Conservation (phyloP, 164 flowering plant genomes). For the Hamamelis virginiana region DNA sequence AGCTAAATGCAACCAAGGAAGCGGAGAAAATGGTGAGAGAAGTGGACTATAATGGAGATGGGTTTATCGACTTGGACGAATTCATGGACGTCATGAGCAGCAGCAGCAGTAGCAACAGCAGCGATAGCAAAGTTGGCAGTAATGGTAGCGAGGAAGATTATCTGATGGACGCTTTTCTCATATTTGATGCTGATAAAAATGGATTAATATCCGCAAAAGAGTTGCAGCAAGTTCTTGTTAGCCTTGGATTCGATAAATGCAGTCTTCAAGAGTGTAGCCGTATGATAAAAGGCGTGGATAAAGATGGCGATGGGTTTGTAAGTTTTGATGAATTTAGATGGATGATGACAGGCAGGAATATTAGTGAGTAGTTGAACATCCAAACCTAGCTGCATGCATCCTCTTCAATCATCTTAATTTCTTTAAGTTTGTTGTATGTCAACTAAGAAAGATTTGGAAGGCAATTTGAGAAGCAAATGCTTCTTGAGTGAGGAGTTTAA, state of each 20-base stretch:
- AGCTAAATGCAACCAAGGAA: slow-evolving; percentile 40
- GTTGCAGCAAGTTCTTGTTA: slow-evolving; percentile 44
- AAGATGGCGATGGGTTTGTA: slow-evolving; percentile 70
- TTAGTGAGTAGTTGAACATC: too few species aligned
- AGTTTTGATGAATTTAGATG: slow-evolving; percentile 59
- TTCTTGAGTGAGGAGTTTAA: too few species aligned
- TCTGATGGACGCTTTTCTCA: slow-evolving; percentile 54
- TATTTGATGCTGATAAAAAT: slow-evolving; percentile 54
- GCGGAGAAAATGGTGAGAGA: slow-evolving; percentile 55
- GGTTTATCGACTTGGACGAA: slow-evolving; percentile 64
- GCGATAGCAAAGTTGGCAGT: background rate
- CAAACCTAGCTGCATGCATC: too few species aligned
- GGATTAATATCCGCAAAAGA: slow-evolving; percentile 64
- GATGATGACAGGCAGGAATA: slow-evolving; percentile 52
- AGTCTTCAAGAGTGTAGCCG: slow-evolving; percentile 43
- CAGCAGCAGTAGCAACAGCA: too few species aligned
- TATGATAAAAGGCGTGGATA: slow-evolving; percentile 71
- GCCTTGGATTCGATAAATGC: slow-evolving; percentile 45
- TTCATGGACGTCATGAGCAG: slow-evolving; percentile 45
- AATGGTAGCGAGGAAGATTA: slow-evolving; percentile 19
- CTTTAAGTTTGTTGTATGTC: too few species aligned
- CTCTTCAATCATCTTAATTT: too few species aligned
- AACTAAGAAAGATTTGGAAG: too few species aligned
- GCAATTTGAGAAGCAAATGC: too few species aligned
- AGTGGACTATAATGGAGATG: slow-evolving; percentile 62